Evolutionary conservation across 1,139 yeast genomes (phyloP).

Genomic region (Blastobotrys capitulatus): DNA sequence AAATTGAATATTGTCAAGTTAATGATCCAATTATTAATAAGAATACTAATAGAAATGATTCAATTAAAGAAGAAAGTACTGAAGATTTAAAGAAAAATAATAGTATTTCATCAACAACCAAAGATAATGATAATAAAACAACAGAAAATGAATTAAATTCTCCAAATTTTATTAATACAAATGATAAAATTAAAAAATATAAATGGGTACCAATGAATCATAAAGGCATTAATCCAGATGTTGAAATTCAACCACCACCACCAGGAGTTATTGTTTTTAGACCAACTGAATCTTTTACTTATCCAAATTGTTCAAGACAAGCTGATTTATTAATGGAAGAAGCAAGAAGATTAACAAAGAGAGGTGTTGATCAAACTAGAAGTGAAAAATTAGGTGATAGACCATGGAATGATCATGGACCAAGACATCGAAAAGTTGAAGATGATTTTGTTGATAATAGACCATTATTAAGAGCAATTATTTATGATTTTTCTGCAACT

Average conservation of each 20-base stretch:
- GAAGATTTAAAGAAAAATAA: neutral
- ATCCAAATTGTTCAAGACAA: constrained; percentile 74
- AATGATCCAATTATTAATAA: constrained; percentile 46
- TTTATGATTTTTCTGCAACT: constrained; percentile 75
- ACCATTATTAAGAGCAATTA: constrained; percentile 65
- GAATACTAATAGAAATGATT: constrained; percentile 18
- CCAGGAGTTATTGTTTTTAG: constrained; percentile 86
- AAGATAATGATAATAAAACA: neutral
- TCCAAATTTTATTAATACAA: constrained; percentile 4
- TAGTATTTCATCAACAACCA: neutral
- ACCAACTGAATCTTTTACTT: constrained; percentile 74
- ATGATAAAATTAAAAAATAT: constrained; percentile 15
- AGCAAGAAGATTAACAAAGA: constrained; percentile 54
- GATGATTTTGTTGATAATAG: constrained; percentile 43
- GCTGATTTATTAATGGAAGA: constrained; percentile 65
- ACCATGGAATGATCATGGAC: constrained; percentile 93
- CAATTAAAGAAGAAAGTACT: neutral
- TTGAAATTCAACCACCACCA: constrained; percentile 70
- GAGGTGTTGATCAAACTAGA: constrained; percentile 46
- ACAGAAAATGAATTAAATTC: neutral
- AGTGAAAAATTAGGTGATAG: constrained; percentile 54
- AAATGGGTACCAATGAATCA: constrained; percentile 73
- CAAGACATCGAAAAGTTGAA: constrained; percentile 32
- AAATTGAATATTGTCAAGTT: constrained; percentile 40
- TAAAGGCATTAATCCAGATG: constrained; percentile 50